phyloP scores from a whole-genome alignment of 2,329 filamentous ascomycete species.

The Cladosporium sp. region DNA sequence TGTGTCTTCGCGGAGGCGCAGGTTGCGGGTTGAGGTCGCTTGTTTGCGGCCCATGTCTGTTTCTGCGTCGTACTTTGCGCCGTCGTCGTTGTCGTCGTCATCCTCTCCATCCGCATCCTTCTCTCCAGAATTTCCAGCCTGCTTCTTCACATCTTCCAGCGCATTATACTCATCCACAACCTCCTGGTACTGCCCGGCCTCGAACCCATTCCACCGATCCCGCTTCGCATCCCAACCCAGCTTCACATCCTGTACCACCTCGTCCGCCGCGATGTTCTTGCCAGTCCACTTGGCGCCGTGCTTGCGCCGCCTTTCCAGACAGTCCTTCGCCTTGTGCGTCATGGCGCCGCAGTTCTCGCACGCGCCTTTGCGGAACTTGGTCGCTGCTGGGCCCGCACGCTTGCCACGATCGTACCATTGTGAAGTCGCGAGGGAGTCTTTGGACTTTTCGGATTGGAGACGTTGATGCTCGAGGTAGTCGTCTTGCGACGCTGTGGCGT shows the following conservation, averaged over 20 bases:
- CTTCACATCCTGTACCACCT: slow-evolving; percentile 79
- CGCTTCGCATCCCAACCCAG: slow-evolving; percentile 96
- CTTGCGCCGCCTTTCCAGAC: slow-evolving; percentile 83
- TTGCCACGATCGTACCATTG: slow-evolving; percentile 92
- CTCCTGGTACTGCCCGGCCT: slow-evolving; percentile 77
- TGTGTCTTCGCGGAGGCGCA: slow-evolving; percentile 92
- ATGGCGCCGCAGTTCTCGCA: slow-evolving; percentile 98
- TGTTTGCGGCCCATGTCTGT: slow-evolving; percentile 96
- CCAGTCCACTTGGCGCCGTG: slow-evolving; percentile 91
- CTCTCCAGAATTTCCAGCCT: slow-evolving; percentile 44
- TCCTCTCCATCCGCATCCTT: slow-evolving; percentile 71
- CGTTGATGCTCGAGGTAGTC: slow-evolving; percentile 98
- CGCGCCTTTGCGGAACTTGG: slow-evolving; percentile 95
- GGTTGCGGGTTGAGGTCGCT: slow-evolving; percentile 83
- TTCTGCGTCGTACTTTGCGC: slow-evolving; percentile 81
- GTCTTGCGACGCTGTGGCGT: slow-evolving; percentile 67
- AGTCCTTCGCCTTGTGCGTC: slow-evolving; percentile 95
- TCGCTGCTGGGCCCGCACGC: slow-evolving; percentile 81
- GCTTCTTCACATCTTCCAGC: slow-evolving; percentile 71
- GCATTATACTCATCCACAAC: slow-evolving; percentile 91
- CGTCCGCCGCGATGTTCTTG: slow-evolving; percentile 89
- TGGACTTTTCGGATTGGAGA: slow-evolving; percentile 68
- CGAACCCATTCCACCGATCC: slow-evolving; percentile 98
- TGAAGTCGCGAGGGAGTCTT: slow-evolving; percentile 60
- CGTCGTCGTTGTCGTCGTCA: slow-evolving; percentile 52